Conservation (phyloP, 805 yeast genomes). For the Barnettozyma pratensis region DNA sequence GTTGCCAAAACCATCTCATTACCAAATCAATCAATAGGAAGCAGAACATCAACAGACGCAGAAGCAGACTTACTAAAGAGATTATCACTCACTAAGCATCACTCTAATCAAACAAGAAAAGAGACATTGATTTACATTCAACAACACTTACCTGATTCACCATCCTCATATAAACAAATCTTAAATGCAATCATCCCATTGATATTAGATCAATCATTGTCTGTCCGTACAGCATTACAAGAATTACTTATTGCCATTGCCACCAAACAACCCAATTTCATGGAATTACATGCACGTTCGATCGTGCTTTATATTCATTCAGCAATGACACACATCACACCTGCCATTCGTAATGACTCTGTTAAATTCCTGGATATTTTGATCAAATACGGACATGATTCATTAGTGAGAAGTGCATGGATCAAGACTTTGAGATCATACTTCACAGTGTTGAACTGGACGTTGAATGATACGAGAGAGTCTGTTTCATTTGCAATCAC, state of each 20-base stretch:
- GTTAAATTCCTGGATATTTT: slow-evolving; percentile 60
- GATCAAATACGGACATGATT: slow-evolving; percentile 47
- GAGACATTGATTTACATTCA: slow-evolving; percentile 58
- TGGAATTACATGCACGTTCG: slow-evolving; percentile 55
- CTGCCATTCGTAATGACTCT: slow-evolving; percentile 71
- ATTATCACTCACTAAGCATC: slow-evolving; percentile 69
- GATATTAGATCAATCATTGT: slow-evolving; percentile 50
- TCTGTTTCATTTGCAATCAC: slow-evolving; percentile 29
- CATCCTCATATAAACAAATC: slow-evolving; percentile 51
- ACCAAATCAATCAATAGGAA: slow-evolving; percentile 32
- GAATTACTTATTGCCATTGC: slow-evolving; percentile 45
- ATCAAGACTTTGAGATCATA: slow-evolving; percentile 62
- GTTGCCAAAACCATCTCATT: slow-evolving; percentile 50
- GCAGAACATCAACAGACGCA: slow-evolving; percentile 11
- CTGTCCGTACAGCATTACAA: slow-evolving; percentile 57
- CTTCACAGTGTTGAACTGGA: slow-evolving; percentile 75
- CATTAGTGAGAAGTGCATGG: slow-evolving; percentile 61
- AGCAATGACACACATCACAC: slow-evolving; percentile 89
- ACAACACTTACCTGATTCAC: slow-evolving; percentile 45
- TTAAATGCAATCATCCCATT: slow-evolving; percentile 56
- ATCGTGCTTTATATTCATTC: slow-evolving; percentile 74
- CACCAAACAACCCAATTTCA: slow-evolving; percentile 44
- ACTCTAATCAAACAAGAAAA: slow-evolving; percentile 61
- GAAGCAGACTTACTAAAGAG: slow-evolving; percentile 52
- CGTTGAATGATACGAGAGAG: slow-evolving; percentile 31